phyloP scores from a whole-genome alignment of 2,329 filamentous ascomycete genomes.

The Colletotrichum destructivum region DNA sequence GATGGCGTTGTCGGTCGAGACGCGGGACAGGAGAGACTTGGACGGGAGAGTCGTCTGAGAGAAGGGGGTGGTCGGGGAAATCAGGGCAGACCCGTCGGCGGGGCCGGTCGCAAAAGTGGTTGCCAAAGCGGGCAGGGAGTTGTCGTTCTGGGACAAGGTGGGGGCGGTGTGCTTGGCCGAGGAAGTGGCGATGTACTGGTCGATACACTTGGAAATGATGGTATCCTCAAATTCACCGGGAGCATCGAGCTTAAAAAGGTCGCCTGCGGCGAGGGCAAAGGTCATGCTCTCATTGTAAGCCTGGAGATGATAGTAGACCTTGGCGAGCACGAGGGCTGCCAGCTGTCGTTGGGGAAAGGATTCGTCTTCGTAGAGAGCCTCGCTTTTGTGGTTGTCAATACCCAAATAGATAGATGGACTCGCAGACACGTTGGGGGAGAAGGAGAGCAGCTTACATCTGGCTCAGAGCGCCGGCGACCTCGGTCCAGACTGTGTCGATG shows the following conservation, averaged over 20 bases:
- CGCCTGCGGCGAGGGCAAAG: conserved; percentile 93
- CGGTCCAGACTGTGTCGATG: conserved; percentile 97
- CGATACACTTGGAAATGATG: conserved; percentile 97
- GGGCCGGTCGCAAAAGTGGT: conserved; percentile 82
- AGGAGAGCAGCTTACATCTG: conserved; percentile 79
- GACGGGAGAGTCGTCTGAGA: conserved; percentile 94
- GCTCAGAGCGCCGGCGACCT: conserved; percentile 91
- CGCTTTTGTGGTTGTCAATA: conserved; percentile 66
- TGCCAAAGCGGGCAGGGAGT: conserved; percentile 77
- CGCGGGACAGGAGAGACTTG: conserved; percentile 93
- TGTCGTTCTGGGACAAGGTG: conserved; percentile 57
- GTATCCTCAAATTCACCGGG: conserved; percentile 98
- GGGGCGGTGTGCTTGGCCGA: conserved; percentile 65
- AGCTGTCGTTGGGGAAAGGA: conserved; percentile 94
- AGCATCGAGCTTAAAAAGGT: conserved; percentile 93
- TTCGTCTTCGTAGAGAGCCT: conserved; percentile 97
- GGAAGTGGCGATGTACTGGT: conserved; percentile 91
- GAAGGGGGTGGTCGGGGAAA: conserved; percentile 94
- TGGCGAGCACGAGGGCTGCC: conserved; percentile 93
- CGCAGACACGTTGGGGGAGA: neutral
- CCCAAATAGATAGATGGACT: conserved; percentile 31
- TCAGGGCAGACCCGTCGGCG: conserved; percentile 78
- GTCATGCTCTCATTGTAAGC: conserved; percentile 99
- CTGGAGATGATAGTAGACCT: conserved; percentile 99
- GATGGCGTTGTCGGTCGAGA: conserved; percentile 76